phyloP scores from a whole-genome alignment of 169 alveolate species.

The Cryptosporidium parvum region DNA sequence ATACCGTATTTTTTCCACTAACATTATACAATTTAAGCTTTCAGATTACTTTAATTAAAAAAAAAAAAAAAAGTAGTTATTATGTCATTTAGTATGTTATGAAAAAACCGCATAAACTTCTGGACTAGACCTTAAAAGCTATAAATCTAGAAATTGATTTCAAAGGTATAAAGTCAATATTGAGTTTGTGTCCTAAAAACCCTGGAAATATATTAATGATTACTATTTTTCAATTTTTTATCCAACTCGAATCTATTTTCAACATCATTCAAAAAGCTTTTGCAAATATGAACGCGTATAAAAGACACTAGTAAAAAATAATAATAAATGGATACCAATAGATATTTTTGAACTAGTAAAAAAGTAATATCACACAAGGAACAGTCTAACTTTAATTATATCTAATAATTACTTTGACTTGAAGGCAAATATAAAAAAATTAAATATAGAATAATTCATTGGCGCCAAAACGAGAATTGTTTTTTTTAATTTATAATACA shows the following conservation, averaged over 20 bases:
- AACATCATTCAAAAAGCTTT: background rate
- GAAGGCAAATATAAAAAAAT: no score
- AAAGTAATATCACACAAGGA: background rate
- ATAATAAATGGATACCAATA: no score
- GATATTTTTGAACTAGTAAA: no score
- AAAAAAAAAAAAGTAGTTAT: background rate
- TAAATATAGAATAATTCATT: no score
- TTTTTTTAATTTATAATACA: no score
- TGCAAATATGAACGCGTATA: background rate
- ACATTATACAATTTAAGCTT: background rate
- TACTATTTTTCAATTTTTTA: background rate
- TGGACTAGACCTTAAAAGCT: background rate
- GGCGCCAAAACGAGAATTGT: background rate
- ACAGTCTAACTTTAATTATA: no score
- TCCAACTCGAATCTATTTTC: background rate
- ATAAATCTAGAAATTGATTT: background rate
- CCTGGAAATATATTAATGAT: background rate
- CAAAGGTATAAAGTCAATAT: background rate
- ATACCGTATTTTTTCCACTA: background rate
- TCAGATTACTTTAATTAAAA: background rate
- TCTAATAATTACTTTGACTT: no score
- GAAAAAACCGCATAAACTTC: slow-evolving; percentile 1
- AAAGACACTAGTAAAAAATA: background rate
- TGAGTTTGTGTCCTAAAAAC: no score
- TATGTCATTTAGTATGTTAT: background rate